Evolutionary conservation across 2,329 filamentous ascomycete genomes (phyloP).

Genomic region (Aureobasidium melanogenum): DNA sequence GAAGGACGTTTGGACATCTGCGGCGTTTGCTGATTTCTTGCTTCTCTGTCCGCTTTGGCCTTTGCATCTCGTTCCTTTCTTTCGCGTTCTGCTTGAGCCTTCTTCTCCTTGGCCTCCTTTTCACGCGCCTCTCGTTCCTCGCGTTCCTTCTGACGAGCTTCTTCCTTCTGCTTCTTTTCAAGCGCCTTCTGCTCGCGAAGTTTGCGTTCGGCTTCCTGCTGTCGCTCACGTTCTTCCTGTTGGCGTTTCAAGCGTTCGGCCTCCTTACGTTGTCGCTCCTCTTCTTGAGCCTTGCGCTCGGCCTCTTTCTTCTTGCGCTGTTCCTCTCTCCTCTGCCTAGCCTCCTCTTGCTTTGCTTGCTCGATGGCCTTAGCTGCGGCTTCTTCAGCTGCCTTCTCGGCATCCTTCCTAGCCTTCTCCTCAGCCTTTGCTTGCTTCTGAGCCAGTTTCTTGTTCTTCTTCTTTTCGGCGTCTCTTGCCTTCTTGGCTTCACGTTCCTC

Average conservation of each 20-base stretch:
- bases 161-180: constrained; percentile 68
- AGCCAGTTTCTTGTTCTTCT: constrained; percentile 84
- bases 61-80: constrained; percentile 54
- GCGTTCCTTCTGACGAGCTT: constrained; percentile 68
- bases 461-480: constrained; percentile 86
- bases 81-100: constrained; percentile 47
- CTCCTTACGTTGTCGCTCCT: constrained; percentile 76
- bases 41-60: constrained; percentile 34
- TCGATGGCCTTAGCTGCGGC: constrained; percentile 67
- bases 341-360: constrained; percentile 70
- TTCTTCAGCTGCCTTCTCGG: constrained; percentile 82
- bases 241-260: constrained; percentile 70
- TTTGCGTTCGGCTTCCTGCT: constrained; percentile 79
- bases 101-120: constrained; percentile 64
- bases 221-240: constrained; percentile 77
- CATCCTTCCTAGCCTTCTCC: constrained; percentile 78
- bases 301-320: constrained; percentile 85
- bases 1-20: constrained; percentile 50
- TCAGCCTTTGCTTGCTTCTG: constrained; percentile 87
- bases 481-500: constrained; percentile 84
- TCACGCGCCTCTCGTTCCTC: constrained; percentile 56
- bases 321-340: constrained; percentile 74
- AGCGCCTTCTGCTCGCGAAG: constrained; percentile 68
- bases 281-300: constrained; percentile 82
- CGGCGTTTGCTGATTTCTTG: constrained; percentile 24